These are phyloP conservation scores for Boletus tylopilopsis DNA, from an alignment of 768 basidiomycete species.

Conservation along the genomic window DNA sequence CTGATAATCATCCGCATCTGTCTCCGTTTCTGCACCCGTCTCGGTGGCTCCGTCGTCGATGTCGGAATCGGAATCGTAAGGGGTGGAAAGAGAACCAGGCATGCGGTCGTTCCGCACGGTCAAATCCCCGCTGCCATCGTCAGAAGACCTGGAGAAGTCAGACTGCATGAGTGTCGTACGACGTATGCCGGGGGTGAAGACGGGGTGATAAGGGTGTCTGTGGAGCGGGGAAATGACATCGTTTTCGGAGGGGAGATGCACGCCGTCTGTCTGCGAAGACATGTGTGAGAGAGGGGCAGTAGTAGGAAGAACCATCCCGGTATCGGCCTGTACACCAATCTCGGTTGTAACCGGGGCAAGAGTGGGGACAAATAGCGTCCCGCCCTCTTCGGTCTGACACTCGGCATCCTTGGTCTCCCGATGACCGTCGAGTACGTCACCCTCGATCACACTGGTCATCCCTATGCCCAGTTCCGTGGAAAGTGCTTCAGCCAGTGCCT, in stretches of 20 bases:
- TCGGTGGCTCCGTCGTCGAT: slow-evolving; percentile 46
- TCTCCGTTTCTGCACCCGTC: slow-evolving; percentile 66
- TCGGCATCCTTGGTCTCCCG: slow-evolving; percentile 58
- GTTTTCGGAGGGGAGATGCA: slow-evolving; percentile 33
- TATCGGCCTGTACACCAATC: slow-evolving; percentile 41
- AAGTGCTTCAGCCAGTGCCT: slow-evolving; percentile 68
- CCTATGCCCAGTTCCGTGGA: slow-evolving; percentile 59
- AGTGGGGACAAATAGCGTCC: slow-evolving; percentile 28
- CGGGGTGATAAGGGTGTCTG: slow-evolving; percentile 21
- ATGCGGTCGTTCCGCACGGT: slow-evolving; percentile 32
- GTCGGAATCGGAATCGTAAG: slow-evolving; percentile 43
- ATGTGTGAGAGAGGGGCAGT: slow-evolving; percentile 28
- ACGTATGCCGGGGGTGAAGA: slow-evolving; percentile 29
- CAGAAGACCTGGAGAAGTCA: slow-evolving; percentile 36
- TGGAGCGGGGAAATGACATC: slow-evolving; percentile 18
- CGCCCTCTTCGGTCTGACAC: slow-evolving; percentile 60
- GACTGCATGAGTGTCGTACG: slow-evolving; percentile 48
- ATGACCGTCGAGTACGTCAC: slow-evolving; percentile 37
- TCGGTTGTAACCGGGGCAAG: slow-evolving; percentile 32
- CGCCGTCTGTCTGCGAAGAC: slow-evolving; percentile 50
- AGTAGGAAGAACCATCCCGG: slow-evolving; percentile 14
- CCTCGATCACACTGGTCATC: slow-evolving; percentile 40
- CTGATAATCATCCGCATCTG: slow-evolving; percentile 68
- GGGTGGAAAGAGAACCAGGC: slow-evolving; percentile 19
- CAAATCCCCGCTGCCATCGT: slow-evolving; percentile 34